Evolutionary conservation across 75 land plant genomes (phyloP), one percentile per base, ranked within the genome.

Genomic region (Pinus taeda): DNA sequence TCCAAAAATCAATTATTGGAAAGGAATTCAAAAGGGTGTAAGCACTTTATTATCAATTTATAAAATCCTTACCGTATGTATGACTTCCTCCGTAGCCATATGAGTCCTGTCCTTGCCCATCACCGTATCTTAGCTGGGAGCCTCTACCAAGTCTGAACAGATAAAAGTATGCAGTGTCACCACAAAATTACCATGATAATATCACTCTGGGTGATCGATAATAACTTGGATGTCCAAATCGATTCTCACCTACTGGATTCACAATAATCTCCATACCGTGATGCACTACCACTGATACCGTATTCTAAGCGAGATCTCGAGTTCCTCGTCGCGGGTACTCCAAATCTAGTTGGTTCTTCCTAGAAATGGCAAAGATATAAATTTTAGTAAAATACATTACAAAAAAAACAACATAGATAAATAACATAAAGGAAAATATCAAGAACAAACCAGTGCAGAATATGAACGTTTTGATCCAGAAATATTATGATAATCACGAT

Each of bases 401-500:
- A 20, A 20, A 15, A 15, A 60, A 0, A 20, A 60, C 17, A 60
- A 2, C 62, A 18, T 49, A 9, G 55, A 49, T 2, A 60, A 4
- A 20, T 60, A 17, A 60, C 20, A 60, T 7, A 60, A 4, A 0
- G 5, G 22, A 22, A 14, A 56, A n/a, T 20, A 33, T 5, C 11
- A 18, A 9, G 9, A 22, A 75, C 80, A 53, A 59, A 91, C 93
- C 91, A 91, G 1, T 13, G 85, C 74, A 58, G 82, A 14, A 75
- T 85, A 91, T 4, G 88, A 91, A 9, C 91, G 89, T 71, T 91
- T 91, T 12, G 91, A 85, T 9, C 93, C 93, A 66, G 89, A 75
- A 12, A 85, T 17, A 14, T 85, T 73, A 24, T 89, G 91, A 80
- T 89, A 89, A 45, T 91, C 91, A 26, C 86, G 79, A 59, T 88